phyloP scores from a whole-genome alignment of 2,329 filamentous ascomycete genomes.

The Scytalidium sp. region DNA sequence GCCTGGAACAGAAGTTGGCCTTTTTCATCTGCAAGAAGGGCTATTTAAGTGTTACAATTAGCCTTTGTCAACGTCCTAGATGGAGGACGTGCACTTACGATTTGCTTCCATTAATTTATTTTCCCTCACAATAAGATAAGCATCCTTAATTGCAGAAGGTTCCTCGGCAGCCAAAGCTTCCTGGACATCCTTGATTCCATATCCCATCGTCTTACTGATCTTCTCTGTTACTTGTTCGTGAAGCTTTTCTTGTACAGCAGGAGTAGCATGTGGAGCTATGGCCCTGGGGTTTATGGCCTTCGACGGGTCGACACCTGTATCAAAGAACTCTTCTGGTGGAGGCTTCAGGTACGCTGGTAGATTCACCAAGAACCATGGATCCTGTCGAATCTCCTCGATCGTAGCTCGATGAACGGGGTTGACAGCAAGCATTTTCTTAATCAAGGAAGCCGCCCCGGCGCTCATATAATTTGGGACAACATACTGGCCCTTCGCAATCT shows the following conservation, averaged over 20 bases:
- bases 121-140: slow-evolving; percentile 95
- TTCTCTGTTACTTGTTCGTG: slow-evolving; percentile 93
- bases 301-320: slow-evolving; percentile 90
- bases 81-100: slow-evolving; percentile 58
- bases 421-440: slow-evolving; percentile 91
- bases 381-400: slow-evolving; percentile 87
- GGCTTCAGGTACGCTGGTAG: slow-evolving; percentile 83
- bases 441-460: slow-evolving; percentile 74
- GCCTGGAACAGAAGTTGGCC: slow-evolving; percentile 45
- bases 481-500: slow-evolving; percentile 93
- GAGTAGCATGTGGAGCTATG: slow-evolving; percentile 75
- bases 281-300: slow-evolving; percentile 83
- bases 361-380: slow-evolving; percentile 90
- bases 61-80: slow-evolving; percentile 1
- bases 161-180: slow-evolving; percentile 90
- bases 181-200: slow-evolving; percentile 90
- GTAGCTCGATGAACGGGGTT: slow-evolving; percentile 93
- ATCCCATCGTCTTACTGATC: slow-evolving; percentile 97
- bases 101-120: slow-evolving; percentile 97
- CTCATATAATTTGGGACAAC: slow-evolving; percentile 90
- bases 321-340: slow-evolving; percentile 86
- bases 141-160: slow-evolving; percentile 97
- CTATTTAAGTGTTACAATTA: slow-evolving; percentile 17
- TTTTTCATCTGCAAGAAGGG: slow-evolving; percentile 28
- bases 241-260: slow-evolving; percentile 80